phyloP scores from a whole-genome alignment of 2,329 filamentous ascomycete genomes.

The Dactylellina drechsleri region DNA sequence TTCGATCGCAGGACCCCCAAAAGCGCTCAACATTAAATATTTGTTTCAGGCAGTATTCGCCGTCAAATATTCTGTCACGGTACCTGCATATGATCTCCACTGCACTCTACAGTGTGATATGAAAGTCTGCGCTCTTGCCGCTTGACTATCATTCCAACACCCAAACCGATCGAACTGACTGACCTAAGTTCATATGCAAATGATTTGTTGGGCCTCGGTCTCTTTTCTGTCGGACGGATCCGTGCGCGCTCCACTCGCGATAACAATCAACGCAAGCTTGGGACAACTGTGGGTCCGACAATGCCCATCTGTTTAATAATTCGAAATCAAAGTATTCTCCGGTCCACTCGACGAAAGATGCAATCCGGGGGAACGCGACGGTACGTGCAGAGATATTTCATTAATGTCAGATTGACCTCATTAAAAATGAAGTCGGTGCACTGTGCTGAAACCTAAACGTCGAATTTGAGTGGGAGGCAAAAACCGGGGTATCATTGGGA shows the following conservation, averaged over 20 bases:
- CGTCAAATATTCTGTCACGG: constrained; percentile 37
- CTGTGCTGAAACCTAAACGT: constrained; percentile 43
- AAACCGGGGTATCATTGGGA: neutral
- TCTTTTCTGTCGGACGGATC: constrained; percentile 34
- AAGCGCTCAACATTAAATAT: constrained; percentile 1
- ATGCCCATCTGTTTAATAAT: constrained; percentile 3
- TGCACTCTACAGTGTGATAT: constrained; percentile 11
- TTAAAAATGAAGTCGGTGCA: constrained; percentile 23
- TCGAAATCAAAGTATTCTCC: constrained; percentile 20
- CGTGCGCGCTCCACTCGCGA: constrained; percentile 21
- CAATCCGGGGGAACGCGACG: constrained; percentile 8
- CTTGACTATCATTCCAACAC: neutral
- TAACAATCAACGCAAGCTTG: constrained; percentile 28
- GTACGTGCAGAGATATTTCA: neutral
- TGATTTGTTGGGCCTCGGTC: constrained; percentile 36
- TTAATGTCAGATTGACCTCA: constrained; percentile 33
- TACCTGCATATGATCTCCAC: constrained; percentile 49
- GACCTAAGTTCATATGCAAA: constrained; percentile 4
- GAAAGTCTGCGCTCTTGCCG: constrained; percentile 46
- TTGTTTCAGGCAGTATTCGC: constrained; percentile 52
- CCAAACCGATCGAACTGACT: neutral
- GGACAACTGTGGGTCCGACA: neutral
- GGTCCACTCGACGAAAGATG: neutral
- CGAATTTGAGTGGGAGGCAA: constrained; percentile 20
- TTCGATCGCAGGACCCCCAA: constrained; percentile 23